phyloP scores from a whole-genome alignment of 116 monocot species.

The Trichopus zeylanicus region DNA sequence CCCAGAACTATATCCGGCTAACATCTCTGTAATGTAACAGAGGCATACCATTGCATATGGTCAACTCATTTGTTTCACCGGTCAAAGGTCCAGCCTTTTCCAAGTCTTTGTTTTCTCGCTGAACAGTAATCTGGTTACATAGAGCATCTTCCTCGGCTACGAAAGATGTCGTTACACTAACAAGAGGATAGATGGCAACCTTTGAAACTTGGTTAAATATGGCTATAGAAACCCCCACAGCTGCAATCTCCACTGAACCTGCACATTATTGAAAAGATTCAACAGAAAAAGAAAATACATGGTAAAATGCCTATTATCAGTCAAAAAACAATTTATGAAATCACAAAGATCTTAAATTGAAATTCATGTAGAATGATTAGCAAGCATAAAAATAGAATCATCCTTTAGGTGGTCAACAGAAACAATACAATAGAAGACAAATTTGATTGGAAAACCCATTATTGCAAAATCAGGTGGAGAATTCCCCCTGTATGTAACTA shows the following conservation, averaged over 20 bases:
- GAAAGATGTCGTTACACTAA: slow-evolving; percentile 52
- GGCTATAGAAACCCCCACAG: slow-evolving; percentile 48
- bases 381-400: no score
- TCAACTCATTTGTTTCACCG: background rate
- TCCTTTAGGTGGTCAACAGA: no score
- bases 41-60: background rate
- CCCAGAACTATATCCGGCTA: no score
- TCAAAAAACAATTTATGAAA: background rate
- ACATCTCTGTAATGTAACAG: no score
- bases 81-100: slow-evolving; percentile 1
- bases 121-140: slow-evolving; percentile 3
- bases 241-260: slow-evolving; percentile 48
- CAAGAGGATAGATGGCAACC: slow-evolving; percentile 42
- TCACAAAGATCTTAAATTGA: background rate
- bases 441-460: no score
- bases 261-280: background rate
- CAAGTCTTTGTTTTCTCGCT: background rate
- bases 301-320: no score
- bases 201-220: slow-evolving; percentile 49
- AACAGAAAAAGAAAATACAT: no score
- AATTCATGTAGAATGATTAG: no score
- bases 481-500: no score
- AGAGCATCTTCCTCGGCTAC: slow-evolving; percentile 50
- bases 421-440: no score
- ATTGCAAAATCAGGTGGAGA: no score